Base-by-base conservation (phyloP, 441 rosid species). In the Viola pubescens region DNA sequence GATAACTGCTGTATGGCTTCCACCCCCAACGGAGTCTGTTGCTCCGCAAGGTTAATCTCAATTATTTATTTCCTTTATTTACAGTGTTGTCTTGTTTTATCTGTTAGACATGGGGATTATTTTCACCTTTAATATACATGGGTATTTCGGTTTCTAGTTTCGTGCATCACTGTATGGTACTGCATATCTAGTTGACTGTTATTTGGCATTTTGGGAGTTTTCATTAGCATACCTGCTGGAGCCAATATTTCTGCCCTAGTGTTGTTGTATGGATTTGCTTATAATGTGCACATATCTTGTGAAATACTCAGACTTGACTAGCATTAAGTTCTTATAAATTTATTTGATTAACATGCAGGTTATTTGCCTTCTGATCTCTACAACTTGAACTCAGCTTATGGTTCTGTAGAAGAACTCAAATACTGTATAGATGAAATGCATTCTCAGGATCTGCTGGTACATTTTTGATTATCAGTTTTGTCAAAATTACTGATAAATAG, bases 311-410 rank as follows among this genome's bases (percentile, higher is more conserved):
- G 34, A 26, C 34, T 26, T 26, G 34, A 26, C 34, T 26, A 26
- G 34, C 34, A 26, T 26, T 26, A 26, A 26, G 34, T 26, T 26
- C 34, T 26, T 26, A 58, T 45, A 8, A 26, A 0, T 45, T 34
- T 44, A 38, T 5, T 58, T 53, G 39, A 56, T 54, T 47, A 66
- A 63, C 58, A 54, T 59, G 62, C 74, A 80, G 84, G 84, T 63
- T 80, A 80, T 66, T 77, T 77, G 84, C 84, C 84, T 49, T 77
- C 84, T 16, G 81, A 80, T 54, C 84, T 80, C 63, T 80, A 80
- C 77, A 80, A 80, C 73, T 68, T 77, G 79, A 74, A 80, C 74
- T 77, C 81, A 4, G 77, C 81, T 19, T 77, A 80, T 56, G 84
- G 84, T 54, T 52, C 84, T 55, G 54, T 54, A 45, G 84, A 80